These are phyloP conservation scores for Xylariales sp. DNA, from an alignment of 2,329 filamentous ascomycete species.

Conservation along the genomic window DNA sequence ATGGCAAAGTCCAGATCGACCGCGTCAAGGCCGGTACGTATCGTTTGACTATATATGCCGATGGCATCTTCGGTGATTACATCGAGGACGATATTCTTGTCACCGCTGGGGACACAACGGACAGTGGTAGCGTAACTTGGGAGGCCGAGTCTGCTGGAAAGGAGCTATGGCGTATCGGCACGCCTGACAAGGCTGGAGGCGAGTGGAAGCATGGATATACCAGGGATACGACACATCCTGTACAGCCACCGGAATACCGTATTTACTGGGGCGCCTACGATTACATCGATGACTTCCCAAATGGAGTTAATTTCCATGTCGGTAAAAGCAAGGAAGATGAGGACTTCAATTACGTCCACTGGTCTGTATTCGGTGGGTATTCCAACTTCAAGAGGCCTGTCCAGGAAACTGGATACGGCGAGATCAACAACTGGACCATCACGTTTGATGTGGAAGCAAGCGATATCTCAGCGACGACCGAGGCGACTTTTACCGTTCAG, in stretches of 20 bases:
- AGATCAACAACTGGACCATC: slow-evolving; percentile 57
- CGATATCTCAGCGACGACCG: slow-evolving; percentile 35
- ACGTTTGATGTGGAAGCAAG: slow-evolving; percentile 41
- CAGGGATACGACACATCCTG: slow-evolving; percentile 40
- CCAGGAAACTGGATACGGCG: slow-evolving; percentile 32
- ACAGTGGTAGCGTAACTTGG: slow-evolving; percentile 41
- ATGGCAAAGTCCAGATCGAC: slow-evolving; percentile 46
- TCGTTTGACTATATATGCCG: slow-evolving; percentile 58
- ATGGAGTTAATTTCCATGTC: slow-evolving; percentile 53
- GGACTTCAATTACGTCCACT: slow-evolving; percentile 62
- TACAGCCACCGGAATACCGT: slow-evolving; percentile 52
- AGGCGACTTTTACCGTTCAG: slow-evolving; percentile 58
- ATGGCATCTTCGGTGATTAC: slow-evolving; percentile 57
- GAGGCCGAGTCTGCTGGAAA: slow-evolving; percentile 48
- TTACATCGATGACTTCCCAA: slow-evolving; percentile 53
- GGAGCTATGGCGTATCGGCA: slow-evolving; percentile 60
- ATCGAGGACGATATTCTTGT: slow-evolving; percentile 45
- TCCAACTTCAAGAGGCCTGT: slow-evolving; percentile 41
- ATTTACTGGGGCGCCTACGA: slow-evolving; percentile 60
- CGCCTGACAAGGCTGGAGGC: slow-evolving; percentile 55
- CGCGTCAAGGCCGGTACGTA: slow-evolving; percentile 54
- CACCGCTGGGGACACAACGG: slow-evolving; percentile 31
- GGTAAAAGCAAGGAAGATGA: slow-evolving; percentile 42
- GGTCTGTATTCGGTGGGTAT: slow-evolving; percentile 57
- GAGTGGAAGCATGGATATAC: slow-evolving; percentile 56